Evolutionary conservation across 1,139 yeast species (phyloP), one percentile per base, ranked within the genome.

Genomic region (Candida mesenterica): DNA sequence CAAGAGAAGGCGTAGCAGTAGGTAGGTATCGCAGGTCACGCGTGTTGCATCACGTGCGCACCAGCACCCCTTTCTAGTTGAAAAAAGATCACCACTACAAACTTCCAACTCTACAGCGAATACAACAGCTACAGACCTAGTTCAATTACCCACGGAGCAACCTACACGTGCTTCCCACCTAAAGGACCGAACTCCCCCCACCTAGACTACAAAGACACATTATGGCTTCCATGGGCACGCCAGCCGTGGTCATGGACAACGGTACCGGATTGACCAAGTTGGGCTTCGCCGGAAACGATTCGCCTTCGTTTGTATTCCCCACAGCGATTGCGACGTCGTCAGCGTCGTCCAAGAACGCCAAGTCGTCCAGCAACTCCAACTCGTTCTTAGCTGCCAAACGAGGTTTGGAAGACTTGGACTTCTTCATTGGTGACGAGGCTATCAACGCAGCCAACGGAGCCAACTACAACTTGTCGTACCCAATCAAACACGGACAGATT

Each of bases 191-290:
- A 10, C 13, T 7, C 13, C 26, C 13, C 5, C n/a, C 6, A 12
- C n/a, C 6, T 7, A 9, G 14, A 7, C 13, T n/a, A n/a, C 6
- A 24, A 24, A 12, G 15, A 12, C 5, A 16, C 19, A 44, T 33
- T 35, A 77, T 77, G 82, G 72, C 80, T 37, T 68, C 81, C 53
- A 75, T 80, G 63, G 84, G 82, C 46, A 75, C 82, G 42, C 97
- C 97, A 33, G 96, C 97, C 43, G 92, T 89, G 69, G 96, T 89
- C 62, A 89, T 89, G 96, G 96, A 85, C 74, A 85, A 85, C 57
- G 99, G 99, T 74, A 92, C 99, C 48, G 99, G 99, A 45, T 74
- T 90, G 53, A 92, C 98, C 57, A 92, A 92, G 61, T 75, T 92
- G 46, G 99, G 99, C 18, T 92, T 90, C 66, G 98, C 99, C 50